These are phyloP conservation scores for Lenwebbia sp. DNA, from an alignment of 345 rosid genomes.

Conservation along the genomic window DNA sequence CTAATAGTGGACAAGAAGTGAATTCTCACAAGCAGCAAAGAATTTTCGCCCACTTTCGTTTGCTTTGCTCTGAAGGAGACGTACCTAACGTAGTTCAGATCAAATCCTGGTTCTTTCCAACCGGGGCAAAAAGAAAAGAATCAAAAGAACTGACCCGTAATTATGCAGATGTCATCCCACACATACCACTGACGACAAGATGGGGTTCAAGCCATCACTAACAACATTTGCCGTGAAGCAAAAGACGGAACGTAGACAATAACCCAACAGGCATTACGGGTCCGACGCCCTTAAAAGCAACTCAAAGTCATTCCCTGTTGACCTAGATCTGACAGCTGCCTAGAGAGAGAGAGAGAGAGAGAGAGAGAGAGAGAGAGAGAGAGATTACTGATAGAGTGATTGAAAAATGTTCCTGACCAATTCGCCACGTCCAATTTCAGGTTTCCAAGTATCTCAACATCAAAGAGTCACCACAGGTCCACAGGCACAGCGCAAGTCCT, in stretches of 20 bases:
- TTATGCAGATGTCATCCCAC: not conserved
- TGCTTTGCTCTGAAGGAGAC: not conserved
- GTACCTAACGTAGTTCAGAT: not conserved
- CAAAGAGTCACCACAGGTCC: not conserved
- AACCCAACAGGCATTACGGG: not conserved
- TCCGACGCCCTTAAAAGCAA: not conserved
- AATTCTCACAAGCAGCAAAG: not conserved
- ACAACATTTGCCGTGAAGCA: not conserved
- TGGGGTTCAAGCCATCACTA: not conserved
- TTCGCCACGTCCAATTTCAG: not conserved
- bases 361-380: not conserved
- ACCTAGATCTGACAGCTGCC: not conserved
- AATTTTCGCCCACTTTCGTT: not conserved
- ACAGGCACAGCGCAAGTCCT: not conserved
- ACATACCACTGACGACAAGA: not conserved
- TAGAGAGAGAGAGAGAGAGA: not conserved
- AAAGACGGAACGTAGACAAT: not conserved
- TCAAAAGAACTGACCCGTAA: not conserved
- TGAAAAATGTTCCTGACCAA: not conserved
- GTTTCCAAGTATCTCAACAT: not conserved
- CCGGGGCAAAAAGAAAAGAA: not conserved
- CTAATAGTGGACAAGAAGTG: not conserved
- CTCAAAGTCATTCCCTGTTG: not conserved
- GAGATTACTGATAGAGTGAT: not conserved
- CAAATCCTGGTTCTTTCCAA: not conserved